phyloP scores from a whole-genome alignment of 805 yeast genomes.

The Suhomyces pyralidae region DNA sequence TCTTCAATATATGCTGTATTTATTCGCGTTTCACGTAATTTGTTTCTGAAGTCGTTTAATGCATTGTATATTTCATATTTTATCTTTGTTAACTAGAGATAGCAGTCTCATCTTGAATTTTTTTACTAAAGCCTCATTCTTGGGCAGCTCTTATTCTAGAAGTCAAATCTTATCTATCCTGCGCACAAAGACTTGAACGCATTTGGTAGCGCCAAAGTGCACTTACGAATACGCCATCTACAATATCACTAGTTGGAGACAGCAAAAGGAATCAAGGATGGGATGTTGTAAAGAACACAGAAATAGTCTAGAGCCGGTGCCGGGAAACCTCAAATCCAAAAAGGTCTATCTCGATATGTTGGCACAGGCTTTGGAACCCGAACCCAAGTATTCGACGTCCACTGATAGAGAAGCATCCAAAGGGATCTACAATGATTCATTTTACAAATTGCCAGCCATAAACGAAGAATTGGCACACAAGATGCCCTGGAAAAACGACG shows the following conservation, averaged over 20 bases:
- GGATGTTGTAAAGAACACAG: background rate
- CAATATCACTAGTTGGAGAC: background rate
- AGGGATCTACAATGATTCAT: slow-evolving; percentile 47
- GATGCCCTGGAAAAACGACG: slow-evolving; percentile 56
- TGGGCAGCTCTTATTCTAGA: no score
- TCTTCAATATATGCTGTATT: background rate
- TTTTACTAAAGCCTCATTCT: no score
- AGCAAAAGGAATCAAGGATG: background rate
- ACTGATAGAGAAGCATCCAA: slow-evolving; percentile 26
- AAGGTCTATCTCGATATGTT: slow-evolving; percentile 3
- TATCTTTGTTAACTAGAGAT: no score
- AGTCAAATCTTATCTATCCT: background rate
- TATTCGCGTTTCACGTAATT: background rate
- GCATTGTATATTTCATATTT: background rate
- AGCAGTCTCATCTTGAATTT: no score
- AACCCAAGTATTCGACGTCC: background rate
- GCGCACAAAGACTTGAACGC: background rate
- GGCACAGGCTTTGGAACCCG: background rate
- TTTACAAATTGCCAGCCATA: slow-evolving; percentile 9
- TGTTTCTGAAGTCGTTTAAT: no score
- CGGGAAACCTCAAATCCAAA: background rate
- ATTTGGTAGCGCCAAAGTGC: background rate
- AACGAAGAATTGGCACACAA: slow-evolving; percentile 6
- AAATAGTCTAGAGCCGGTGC: background rate
- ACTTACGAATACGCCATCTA: background rate